phyloP scores from a whole-genome alignment of 106 monocot species.

The Gastrodia elata region DNA sequence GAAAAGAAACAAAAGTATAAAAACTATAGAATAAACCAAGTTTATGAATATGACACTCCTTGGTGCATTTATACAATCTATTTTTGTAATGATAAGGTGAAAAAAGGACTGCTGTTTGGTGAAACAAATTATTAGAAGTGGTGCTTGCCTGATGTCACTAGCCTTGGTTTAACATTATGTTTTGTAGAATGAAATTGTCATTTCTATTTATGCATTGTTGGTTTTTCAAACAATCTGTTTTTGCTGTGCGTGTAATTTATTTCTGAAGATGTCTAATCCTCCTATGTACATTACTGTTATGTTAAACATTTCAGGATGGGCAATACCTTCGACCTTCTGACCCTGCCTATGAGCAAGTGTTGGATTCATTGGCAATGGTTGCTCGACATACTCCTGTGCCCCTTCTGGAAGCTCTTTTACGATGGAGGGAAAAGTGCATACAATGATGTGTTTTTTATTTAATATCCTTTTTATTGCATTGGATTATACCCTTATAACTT shows the following conservation, averaged over 20 bases:
- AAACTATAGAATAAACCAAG: not conserved
- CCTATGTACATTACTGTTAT: not conserved
- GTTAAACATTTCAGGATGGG: slow-evolving; percentile 57
- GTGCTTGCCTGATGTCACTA: not conserved
- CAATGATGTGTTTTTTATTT: not conserved
- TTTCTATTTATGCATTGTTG: not conserved
- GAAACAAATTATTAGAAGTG: not conserved
- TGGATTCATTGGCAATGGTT: slow-evolving; percentile 98
- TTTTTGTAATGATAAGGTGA: not conserved
- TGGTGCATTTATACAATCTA: not conserved
- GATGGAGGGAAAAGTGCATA: slow-evolving; percentile 85
- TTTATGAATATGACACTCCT: not conserved
- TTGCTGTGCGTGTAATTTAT: not conserved
- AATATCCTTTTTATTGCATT: not conserved
- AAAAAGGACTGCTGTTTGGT: not conserved
- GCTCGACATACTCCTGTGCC: slow-evolving; percentile 93
- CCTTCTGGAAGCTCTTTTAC: slow-evolving; percentile 98
- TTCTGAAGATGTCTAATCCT: not conserved
- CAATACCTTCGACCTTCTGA: slow-evolving; percentile 94
- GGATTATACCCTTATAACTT: not conserved
- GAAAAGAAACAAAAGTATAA: not conserved
- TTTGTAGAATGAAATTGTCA: not conserved
- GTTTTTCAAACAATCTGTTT: not conserved
- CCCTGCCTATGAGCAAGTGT: slow-evolving; percentile 97
- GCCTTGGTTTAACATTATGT: not conserved